Evolutionary conservation across 768 basidiomycete genomes (phyloP), one percentile per base, ranked within the genome.

Genomic region (Hypholoma sublateritium): DNA sequence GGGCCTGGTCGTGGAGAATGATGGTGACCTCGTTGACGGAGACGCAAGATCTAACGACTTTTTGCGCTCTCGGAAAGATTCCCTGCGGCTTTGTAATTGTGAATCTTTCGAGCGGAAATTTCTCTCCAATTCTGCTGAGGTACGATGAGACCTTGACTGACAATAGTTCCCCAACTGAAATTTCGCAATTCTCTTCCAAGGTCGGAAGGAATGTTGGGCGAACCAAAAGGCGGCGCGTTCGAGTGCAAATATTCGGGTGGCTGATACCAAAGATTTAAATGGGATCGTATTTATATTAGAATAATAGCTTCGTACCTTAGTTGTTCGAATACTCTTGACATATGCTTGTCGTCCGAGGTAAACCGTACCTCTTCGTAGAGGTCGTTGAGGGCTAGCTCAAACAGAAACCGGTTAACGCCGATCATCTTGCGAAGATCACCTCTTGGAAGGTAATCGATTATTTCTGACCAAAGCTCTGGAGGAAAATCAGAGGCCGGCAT

Each of bases 281-380:
- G 25, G 25, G 25, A 28, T 51, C 50, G 22, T 19, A 21, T 13
- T 6, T 24, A 43, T 21, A 24, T 24, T 5, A 46, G 24, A 21
- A 16, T 53, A 36, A 58, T 35, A n/a, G 3, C 17, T 4, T 5
- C 62, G 19, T 24, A 69, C 69, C 53, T 41, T 7, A 72, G 58
- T 50, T 68, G 68, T 35, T 65, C 55, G 39, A 70, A 67, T 5
- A 54, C 55, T 21, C 64, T 65, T 12, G 58, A 1, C 37, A 61
- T 68, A 1, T 53, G 49, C 14, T 61, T 56, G 45, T 66, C 66
- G 42, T 66, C 63, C 3, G 59, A 49, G n/a, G 66, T 61, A n/a
- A 73, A 61, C 42, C 67, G 58, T 9, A 72, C 53, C 52, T 71
- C 70, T 25, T 64, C 59, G 49, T 71, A 73, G 21, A 68, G 62